phyloP scores from a whole-genome alignment of 148 eudicot genomes.

The Nyssa sinensis region DNA sequence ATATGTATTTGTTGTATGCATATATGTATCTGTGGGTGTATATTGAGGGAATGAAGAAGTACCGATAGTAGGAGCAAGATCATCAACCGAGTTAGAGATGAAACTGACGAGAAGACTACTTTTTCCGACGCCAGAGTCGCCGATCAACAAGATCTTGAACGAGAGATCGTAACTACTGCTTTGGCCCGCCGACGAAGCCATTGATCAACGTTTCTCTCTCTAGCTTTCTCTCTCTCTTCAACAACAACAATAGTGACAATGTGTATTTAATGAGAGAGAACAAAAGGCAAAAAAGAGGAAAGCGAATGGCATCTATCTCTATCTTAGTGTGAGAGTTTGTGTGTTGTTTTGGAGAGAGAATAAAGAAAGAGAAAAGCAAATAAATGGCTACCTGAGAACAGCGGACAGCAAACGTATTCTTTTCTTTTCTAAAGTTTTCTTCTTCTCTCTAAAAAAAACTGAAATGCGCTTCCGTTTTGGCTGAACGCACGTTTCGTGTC shows the following conservation, averaged over 20 bases:
- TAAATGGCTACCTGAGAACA: slow-evolving; percentile 1
- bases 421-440: not conserved
- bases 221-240: not conserved
- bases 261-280: slow-evolving; percentile 19
- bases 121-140: slow-evolving; percentile 79
- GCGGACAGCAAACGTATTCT: slow-evolving; percentile 3
- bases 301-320: slow-evolving; percentile 1
- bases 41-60: not conserved
- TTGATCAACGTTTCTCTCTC: not conserved
- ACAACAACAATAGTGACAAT: not conserved
- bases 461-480: slow-evolving; percentile 32
- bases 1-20: not conserved
- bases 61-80: slow-evolving; percentile 94
- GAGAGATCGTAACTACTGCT: slow-evolving; percentile 59
- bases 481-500: slow-evolving; percentile 17
- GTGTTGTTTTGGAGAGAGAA: not conserved
- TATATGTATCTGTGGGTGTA: not conserved
- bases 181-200: slow-evolving; percentile 31
- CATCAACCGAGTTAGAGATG: slow-evolving; percentile 57
- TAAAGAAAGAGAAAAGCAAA: not conserved
- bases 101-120: slow-evolving; percentile 76
- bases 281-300: slow-evolving; percentile 5
- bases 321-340: not conserved
- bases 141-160: slow-evolving; percentile 72
- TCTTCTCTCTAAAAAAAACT: not conserved